Evolutionary conservation across 23 red algal genomes (phyloP).

Genomic region (Porphyridium purpureum): DNA sequence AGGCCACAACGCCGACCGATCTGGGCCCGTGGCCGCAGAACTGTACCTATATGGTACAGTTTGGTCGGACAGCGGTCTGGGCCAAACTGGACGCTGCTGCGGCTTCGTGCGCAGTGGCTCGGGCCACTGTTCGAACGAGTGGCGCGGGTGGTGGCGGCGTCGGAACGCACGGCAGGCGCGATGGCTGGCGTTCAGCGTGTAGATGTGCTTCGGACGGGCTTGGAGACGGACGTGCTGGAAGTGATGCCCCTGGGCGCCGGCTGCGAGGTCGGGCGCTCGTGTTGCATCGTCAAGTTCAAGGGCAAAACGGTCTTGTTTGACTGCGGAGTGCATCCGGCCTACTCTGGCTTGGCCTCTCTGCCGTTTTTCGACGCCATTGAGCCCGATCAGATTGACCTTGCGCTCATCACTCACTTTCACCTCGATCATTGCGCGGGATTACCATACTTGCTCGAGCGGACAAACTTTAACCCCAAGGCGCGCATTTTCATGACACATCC

Average conservation of each 20-base stretch:
- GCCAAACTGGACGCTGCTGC: no score
- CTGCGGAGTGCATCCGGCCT: constrained; percentile 98
- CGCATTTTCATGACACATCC: constrained; percentile 98
- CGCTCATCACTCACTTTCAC: constrained; percentile 96
- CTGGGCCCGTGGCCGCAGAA: no score
- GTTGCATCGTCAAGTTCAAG: constrained; percentile 82
- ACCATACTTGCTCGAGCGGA: constrained; percentile 82
- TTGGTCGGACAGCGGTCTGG: no score
- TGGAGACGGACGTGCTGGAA: no score
- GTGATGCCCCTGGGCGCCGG: constrained; percentile 88
- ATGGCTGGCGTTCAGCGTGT: no score
- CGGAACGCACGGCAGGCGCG: no score
- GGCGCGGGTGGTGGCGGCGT: no score
- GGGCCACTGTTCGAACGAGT: no score
- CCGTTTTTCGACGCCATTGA: constrained; percentile 96
- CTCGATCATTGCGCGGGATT: constrained; percentile 91
- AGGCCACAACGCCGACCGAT: no score
- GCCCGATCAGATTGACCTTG: constrained; percentile 75
- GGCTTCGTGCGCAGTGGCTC: no score
- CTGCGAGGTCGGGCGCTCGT: constrained; percentile 91
- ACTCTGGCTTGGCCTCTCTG: constrained; percentile 85
- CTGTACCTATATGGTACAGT: no score
- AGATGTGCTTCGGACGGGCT: no score
- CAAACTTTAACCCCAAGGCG: constrained; percentile 84
- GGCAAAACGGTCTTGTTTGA: constrained; percentile 96